phyloP scores from a whole-genome alignment of 495 filamentous ascomycete species.

The Talaromyces ruber region DNA sequence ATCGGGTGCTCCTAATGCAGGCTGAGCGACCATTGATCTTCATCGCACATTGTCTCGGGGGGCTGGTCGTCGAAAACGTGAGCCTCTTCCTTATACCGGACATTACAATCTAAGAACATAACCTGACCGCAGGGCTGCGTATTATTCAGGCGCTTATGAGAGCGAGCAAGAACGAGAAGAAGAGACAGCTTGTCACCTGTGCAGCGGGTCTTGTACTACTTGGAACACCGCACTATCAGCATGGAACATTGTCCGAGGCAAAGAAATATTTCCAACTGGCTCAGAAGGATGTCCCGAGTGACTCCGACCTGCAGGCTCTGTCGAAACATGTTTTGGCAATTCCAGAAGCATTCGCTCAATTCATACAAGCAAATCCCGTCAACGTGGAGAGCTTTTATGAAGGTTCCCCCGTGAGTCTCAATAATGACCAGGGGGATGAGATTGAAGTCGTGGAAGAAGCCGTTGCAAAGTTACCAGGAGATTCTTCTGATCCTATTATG shows the following conservation, averaged over 20 bases:
- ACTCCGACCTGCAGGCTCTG: neutral
- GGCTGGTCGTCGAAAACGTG: slow-evolving; percentile 4
- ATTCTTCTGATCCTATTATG: neutral
- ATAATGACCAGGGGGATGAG: neutral
- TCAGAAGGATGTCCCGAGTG: slow-evolving; percentile 1
- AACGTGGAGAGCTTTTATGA: slow-evolving; percentile 4
- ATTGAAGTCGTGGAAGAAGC: neutral
- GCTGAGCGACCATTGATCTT: slow-evolving; percentile 2
- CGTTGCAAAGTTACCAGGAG: neutral
- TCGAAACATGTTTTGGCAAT: slow-evolving; percentile 1
- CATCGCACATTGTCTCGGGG: slow-evolving; percentile 6
- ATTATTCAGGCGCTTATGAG: slow-evolving; percentile 1
- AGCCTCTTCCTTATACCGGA: neutral
- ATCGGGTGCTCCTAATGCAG: neutral
- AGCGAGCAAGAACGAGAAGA: neutral
- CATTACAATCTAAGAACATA: neutral
- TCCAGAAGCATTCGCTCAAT: neutral
- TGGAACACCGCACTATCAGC: slow-evolving; percentile 5
- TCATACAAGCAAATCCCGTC: neutral
- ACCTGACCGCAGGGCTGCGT: neutral
- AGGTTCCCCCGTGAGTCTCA: neutral
- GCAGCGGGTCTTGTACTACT: neutral
- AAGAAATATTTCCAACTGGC: slow-evolving; percentile 5
- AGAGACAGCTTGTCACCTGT: neutral
- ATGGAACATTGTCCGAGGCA: slow-evolving; percentile 2